Percentiles rank a stretch among this genome's conserved stretches.
These are phyloP conservation scores for Ascochyta fabae DNA, from an alignment of 2,329 filamentous ascomycete genomes.

Conservation along the genomic window DNA sequence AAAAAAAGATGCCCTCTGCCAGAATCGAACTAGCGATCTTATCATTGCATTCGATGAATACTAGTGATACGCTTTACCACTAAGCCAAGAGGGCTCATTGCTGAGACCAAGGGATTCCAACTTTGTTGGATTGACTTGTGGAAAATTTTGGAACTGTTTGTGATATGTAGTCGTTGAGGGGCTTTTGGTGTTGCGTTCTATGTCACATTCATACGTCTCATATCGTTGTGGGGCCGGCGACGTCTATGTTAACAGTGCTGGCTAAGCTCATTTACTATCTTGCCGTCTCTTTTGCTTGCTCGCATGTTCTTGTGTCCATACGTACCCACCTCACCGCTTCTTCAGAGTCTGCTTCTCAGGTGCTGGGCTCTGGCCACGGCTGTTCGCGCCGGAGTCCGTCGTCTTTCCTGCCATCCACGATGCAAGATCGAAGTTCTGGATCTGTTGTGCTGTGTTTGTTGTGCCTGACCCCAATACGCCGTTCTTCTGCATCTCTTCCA, in stretches of 20 bases:
- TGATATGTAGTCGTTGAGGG: neutral
- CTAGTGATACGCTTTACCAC: slow-evolving; percentile 23
- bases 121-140: slow-evolving; percentile 14
- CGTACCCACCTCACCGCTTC: slow-evolving; percentile 20
- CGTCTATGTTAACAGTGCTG: slow-evolving; percentile 7
- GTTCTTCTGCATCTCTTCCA: slow-evolving; percentile 85
- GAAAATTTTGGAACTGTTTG: neutral
- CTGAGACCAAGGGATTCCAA: slow-evolving; percentile 2
- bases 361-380: slow-evolving; percentile 37
- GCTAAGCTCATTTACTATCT: slow-evolving; percentile 5
- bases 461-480: slow-evolving; percentile 62
- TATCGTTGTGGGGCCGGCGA: neutral
- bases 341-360: slow-evolving; percentile 30
- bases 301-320: neutral
- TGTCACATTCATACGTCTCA: neutral
- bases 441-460: slow-evolving; percentile 54
- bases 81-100: slow-evolving; percentile 18
- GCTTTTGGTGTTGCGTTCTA: neutral
- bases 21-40: slow-evolving; percentile 22
- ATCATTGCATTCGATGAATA: slow-evolving; percentile 17
- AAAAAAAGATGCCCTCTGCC: slow-evolving; percentile 14
- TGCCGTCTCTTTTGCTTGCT: slow-evolving; percentile 6
- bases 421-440: slow-evolving; percentile 71
- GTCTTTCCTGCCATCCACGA: slow-evolving; percentile 69
- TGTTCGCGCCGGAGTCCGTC: slow-evolving; percentile 30